phyloP scores from a whole-genome alignment of 257 asterid genomes.

The Solanum megistacrolobum region DNA sequence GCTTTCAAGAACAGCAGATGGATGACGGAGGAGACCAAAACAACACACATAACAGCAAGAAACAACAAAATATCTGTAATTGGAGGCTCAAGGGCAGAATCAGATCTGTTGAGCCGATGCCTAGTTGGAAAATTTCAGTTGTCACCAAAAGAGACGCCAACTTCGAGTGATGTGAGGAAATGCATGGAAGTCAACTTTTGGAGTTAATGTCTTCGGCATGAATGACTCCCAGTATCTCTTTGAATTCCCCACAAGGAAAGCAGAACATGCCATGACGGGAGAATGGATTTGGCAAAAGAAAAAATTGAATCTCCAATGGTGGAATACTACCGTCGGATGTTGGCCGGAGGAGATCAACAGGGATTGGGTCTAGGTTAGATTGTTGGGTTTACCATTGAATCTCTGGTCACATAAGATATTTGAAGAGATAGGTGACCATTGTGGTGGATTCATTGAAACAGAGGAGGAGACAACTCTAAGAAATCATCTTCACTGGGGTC shows the following conservation, averaged over 20 bases:
- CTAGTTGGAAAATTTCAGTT: not conserved
- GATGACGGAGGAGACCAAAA: not conserved
- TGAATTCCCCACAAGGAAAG: not conserved
- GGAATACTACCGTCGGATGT: not conserved
- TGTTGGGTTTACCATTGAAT: not conserved
- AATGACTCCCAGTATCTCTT: not conserved
- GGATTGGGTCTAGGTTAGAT: not conserved
- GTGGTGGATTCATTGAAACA: not conserved
- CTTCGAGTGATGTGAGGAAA: not conserved
- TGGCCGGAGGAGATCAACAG: not conserved
- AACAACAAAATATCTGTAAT: not conserved
- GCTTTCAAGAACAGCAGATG: not conserved
- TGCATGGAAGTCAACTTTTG: not conserved
- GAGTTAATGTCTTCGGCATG: not conserved
- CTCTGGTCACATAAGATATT: not conserved
- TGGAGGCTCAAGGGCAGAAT: not conserved
- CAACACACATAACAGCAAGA: not conserved
- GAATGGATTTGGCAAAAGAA: not conserved
- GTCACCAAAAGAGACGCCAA: not conserved
- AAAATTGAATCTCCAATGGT: not conserved
- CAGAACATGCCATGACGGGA: not conserved
- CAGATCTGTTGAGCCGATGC: not conserved
- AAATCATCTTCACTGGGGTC: not conserved
- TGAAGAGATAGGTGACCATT: not conserved
- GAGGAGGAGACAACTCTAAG: not conserved